Percentiles rank a stretch among this genome's conserved stretches.
Evolutionary conservation across 495 filamentous ascomycete species (phyloP).

Genomic region (Trichoderma gamsii): DNA sequence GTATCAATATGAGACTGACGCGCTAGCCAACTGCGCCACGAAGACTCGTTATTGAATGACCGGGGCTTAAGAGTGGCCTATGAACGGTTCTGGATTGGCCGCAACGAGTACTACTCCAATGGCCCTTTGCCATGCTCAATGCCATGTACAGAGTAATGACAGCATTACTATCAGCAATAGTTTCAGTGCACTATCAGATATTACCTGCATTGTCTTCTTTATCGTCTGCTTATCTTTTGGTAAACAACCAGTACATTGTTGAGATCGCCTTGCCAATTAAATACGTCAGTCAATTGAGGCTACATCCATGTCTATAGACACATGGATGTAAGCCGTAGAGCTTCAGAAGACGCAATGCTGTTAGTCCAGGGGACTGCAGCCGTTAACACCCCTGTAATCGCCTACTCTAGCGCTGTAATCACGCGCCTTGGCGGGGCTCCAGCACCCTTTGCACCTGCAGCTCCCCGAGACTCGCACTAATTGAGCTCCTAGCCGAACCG

Average conservation of each 20-base stretch:
- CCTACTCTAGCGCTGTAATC: neutral
- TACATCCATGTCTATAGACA: neutral
- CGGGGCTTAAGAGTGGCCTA: neutral
- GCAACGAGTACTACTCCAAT: too few relatives aligned
- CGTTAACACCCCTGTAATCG: neutral
- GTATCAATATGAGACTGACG: slow-evolving; percentile 12
- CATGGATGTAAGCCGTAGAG: neutral
- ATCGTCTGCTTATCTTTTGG: too few relatives aligned
- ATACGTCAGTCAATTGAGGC: too few relatives aligned
- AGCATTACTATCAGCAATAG: too few relatives aligned
- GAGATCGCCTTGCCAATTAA: too few relatives aligned
- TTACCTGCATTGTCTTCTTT: too few relatives aligned
- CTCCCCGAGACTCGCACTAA: neutral
- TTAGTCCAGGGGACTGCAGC: neutral
- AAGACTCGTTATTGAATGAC: slow-evolving; percentile 2
- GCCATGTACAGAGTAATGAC: too few relatives aligned
- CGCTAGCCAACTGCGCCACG: slow-evolving; percentile 13
- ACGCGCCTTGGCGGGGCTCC: slow-evolving; percentile 11
- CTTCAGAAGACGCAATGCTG: neutral
- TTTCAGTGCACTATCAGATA: too few relatives aligned
- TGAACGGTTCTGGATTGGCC: neutral
- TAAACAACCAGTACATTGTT: too few relatives aligned
- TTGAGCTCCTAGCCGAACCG: neutral
- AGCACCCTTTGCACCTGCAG: neutral
- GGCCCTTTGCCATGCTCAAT: neutral